Evolutionary conservation across 768 basidiomycete species (phyloP).

Genomic region (Filobasidium wieringae): DNA sequence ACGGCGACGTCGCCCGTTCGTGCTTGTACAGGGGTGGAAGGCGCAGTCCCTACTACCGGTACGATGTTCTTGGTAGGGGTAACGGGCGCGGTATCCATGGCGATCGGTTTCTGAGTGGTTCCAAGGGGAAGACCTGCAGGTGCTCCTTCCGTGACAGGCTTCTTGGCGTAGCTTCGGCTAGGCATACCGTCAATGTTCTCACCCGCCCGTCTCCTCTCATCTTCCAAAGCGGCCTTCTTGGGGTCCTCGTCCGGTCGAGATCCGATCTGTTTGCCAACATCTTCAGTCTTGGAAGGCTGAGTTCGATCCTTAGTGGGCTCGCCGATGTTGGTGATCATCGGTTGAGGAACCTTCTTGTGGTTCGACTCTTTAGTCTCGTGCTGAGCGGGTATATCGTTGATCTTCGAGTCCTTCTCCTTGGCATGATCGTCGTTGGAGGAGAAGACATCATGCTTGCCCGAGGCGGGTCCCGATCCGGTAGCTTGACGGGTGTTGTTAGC

Average conservation of each 20-base stretch:
- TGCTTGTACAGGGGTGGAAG: conserved; percentile 10
- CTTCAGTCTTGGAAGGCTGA: conserved; percentile 14
- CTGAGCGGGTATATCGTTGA: conserved; percentile 33
- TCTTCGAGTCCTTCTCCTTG: conserved; percentile 8
- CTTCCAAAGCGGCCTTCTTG: conserved; percentile 20
- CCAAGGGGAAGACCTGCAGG: conserved; percentile 4
- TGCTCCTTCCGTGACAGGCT: conserved; percentile 1
- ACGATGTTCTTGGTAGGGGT: conserved; percentile 18
- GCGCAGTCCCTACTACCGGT: background rate
- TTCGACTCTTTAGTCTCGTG: conserved; percentile 27
- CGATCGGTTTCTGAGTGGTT: conserved; percentile 7
- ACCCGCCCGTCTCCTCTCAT: conserved; percentile 19
- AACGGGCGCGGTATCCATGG: conserved; percentile 16
- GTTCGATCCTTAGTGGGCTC: conserved; percentile 33
- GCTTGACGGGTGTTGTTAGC: background rate
- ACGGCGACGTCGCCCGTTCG: background rate
- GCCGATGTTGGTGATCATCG: conserved; percentile 27
- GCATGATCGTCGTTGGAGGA: conserved; percentile 8
- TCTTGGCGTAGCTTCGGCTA: conserved; percentile 9
- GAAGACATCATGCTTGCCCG: conserved; percentile 10
- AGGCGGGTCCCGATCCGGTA: conserved; percentile 2
- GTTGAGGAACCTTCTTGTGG: conserved; percentile 31
- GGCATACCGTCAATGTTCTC: conserved; percentile 6
- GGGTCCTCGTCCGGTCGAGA: conserved; percentile 22
- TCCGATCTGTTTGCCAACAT: conserved; percentile 20